phyloP scores from a whole-genome alignment of 2,329 filamentous ascomycete genomes.

The Didymella glomerata region DNA sequence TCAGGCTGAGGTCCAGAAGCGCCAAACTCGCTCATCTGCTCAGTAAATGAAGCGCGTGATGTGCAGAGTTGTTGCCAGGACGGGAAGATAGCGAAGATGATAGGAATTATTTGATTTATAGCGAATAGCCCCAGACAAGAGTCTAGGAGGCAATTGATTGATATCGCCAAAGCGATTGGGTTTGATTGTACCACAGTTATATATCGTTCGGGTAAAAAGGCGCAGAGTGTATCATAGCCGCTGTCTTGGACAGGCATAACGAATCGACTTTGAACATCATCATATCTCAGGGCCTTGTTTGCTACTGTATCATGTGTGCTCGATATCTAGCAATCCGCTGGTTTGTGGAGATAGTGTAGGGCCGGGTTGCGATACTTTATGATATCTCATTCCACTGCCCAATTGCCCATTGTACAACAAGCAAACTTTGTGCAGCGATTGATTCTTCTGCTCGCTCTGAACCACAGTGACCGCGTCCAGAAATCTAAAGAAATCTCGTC shows the following conservation, averaged over 20 bases:
- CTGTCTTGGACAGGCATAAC: constrained; percentile 27
- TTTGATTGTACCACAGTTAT: constrained; percentile 32
- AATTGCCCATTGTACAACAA: not conserved
- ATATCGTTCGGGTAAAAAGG: constrained; percentile 40
- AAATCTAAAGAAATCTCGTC: not conserved
- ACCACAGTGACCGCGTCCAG: no score
- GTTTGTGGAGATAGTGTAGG: not conserved
- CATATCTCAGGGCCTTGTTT: constrained; percentile 11
- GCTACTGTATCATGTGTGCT: not conserved
- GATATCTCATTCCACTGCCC: not conserved
- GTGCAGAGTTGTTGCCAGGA: no score
- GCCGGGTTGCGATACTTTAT: no score
- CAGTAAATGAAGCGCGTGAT: no score
- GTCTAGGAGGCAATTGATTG: constrained; percentile 25
- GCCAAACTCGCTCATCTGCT: constrained; percentile 58
- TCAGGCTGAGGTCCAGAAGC: constrained; percentile 73
- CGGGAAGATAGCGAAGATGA: no score
- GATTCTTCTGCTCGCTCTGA: no score
- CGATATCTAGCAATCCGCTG: not conserved
- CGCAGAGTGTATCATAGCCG: constrained; percentile 45
- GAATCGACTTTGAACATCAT: constrained; percentile 22
- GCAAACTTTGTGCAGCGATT: no score
- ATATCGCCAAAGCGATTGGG: constrained; percentile 26
- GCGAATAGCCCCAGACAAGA: constrained; percentile 23
- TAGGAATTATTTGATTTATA: constrained; percentile 6